Evolutionary conservation across 2,329 filamentous ascomycete species (phyloP).

Genomic region (Penicillium sp.): DNA sequence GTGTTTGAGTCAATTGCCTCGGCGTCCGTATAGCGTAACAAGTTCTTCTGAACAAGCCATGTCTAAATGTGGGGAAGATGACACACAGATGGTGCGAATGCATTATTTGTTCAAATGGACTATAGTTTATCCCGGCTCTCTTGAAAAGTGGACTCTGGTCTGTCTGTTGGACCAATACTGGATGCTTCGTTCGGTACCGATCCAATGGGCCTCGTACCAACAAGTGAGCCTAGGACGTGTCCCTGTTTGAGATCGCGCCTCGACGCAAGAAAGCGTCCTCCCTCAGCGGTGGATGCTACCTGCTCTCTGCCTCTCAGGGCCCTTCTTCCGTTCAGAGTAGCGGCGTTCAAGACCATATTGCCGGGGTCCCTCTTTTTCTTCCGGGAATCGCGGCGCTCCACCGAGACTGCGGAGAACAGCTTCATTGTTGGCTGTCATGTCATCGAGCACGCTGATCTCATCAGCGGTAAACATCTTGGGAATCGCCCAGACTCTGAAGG

Average conservation of each 20-base stretch:
- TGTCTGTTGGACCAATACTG: no score
- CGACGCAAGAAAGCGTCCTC: background rate
- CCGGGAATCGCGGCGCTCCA: constrained; percentile 41
- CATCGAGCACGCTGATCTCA: constrained; percentile 49
- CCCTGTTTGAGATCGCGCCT: background rate
- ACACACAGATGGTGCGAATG: no score
- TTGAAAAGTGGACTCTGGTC: no score
- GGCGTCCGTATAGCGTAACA: no score
- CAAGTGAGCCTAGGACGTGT: no score
- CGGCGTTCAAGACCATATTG: constrained; percentile 17
- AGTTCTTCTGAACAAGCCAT: no score
- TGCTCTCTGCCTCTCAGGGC: constrained; percentile 17
- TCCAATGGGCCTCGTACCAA: no score
- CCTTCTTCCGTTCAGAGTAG: constrained; percentile 16
- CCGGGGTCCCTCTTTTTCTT: constrained; percentile 12
- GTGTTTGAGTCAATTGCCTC: no score
- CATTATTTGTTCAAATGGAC: no score
- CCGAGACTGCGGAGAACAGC: constrained; percentile 50
- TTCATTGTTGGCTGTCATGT: constrained; percentile 49
- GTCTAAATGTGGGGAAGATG: no score
- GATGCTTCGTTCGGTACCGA: no score
- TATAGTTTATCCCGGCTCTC: no score
- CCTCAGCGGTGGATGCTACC: constrained; percentile 19
- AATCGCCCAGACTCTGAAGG: constrained; percentile 46
- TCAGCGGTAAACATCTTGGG: constrained; percentile 46